Percentiles rank a stretch among this genome's conserved stretches.
Evolutionary conservation across 768 basidiomycete species (phyloP).

Genomic region (Rhodotorula taiwanensis): DNA sequence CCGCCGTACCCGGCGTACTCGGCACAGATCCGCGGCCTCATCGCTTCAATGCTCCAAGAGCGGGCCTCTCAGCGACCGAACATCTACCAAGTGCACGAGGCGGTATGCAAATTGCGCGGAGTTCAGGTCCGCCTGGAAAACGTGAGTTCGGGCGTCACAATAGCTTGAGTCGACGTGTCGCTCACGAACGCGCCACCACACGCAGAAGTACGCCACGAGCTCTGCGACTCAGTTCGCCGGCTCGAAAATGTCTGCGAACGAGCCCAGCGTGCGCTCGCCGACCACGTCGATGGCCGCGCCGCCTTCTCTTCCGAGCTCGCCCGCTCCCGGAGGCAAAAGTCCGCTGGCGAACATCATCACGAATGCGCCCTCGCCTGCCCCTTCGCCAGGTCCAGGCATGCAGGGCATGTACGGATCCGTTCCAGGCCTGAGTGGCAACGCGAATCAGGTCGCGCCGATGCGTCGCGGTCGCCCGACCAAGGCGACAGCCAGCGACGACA

Average conservation of each 20-base stretch:
- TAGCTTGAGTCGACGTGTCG: neutral
- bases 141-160: too few species aligned
- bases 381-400: neutral
- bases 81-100: constrained; percentile 75
- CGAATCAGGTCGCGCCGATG: constrained; percentile 36
- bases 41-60: constrained; percentile 82
- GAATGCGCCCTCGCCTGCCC: neutral
- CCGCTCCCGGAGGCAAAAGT: neutral
- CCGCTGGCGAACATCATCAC: neutral
- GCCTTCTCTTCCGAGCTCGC: neutral
- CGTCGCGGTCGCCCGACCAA: constrained; percentile 37
- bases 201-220: constrained; percentile 34
- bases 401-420: neutral
- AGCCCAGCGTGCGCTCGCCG: neutral
- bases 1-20: constrained; percentile 33
- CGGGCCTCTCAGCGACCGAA: constrained; percentile 77
- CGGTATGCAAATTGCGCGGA: constrained; percentile 78
- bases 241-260: neutral
- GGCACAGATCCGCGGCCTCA: constrained; percentile 39
- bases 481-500: neutral
- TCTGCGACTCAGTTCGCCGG: neutral
- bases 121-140: constrained; percentile 47
- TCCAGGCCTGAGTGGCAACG: constrained; percentile 3
- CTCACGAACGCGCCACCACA: too few species aligned
- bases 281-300: neutral